Evolutionary conservation across 2,329 filamentous ascomycete species (phyloP), one percentile per base, ranked within the genome.

Genomic region (Nemania sp.): DNA sequence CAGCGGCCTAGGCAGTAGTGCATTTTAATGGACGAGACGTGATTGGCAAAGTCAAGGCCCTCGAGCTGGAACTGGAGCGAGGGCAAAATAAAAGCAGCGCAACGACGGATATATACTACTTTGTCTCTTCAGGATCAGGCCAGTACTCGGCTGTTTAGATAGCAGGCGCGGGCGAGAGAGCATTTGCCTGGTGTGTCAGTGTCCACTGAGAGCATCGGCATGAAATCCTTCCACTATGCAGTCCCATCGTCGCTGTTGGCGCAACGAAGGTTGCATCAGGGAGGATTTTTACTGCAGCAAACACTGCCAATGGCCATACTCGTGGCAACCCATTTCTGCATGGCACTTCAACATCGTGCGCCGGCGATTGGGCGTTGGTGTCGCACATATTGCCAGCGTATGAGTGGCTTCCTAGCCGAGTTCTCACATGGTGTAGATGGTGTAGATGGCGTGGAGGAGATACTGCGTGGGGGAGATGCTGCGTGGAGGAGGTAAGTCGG

Each of bases 261-360:
- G n/a, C n/a, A n/a, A n/a, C n/a, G n/a, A 37, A 23, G 12, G 42
- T 46, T 50, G 5, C 39, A 43, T 39, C 2, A n/a, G 19, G 42
- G 43, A 50, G 37, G 37, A 39, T 43, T 23, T 17, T 28, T 17
- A 11, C 45, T 28, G 44, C 49, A 43, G 30, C 22, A 19, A 40
- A 52, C 26, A 33, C 39, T 49, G 33, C 47, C 40, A 41, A 50
- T 36, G 26, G 15, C 46, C 34, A 31, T 20, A 17, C 19, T 42
- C 19, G 52, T 55, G 37, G 31, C 22, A 48, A 30, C 11, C 2
- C 19, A 43, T 36, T 44, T 40, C 49, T 56, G 53, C 39, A 52
- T 50, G 50, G 50, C 46, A 50, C 50, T 54, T 54, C 12, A 28
- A 20, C 50, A 54, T 57, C 45, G 50, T 36, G 5, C 26, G 49